Percentiles rank a stretch among this genome's conserved stretches.
Evolutionary conservation across 306 rosid species (phyloP).

Genomic region (Trichosanthes cucumerina): DNA sequence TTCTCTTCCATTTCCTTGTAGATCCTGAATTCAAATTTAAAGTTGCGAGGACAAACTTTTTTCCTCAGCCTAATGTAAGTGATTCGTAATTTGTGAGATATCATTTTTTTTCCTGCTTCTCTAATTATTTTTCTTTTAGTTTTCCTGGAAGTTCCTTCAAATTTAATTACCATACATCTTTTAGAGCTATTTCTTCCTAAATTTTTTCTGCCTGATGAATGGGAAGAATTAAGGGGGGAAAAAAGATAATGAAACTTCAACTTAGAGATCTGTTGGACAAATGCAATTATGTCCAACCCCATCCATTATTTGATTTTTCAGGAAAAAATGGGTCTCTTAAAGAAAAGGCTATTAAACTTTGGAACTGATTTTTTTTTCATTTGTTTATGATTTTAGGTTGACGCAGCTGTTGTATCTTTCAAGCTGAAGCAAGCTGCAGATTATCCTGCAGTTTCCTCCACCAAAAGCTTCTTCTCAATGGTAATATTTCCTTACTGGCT

Average conservation of each 20-base stretch:
- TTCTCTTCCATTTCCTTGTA: conserved; percentile 23
- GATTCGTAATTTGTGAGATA: conserved; percentile 9
- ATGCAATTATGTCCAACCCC: background rate
- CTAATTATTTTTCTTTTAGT: background rate
- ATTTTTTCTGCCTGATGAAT: background rate
- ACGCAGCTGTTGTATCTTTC: conserved; percentile 83
- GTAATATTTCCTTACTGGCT: conserved; percentile 22
- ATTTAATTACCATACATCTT: background rate
- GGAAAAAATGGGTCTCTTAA: background rate
- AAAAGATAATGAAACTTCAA: background rate
- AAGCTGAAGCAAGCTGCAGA: conserved; percentile 56
- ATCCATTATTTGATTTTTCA: background rate
- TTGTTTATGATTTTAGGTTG: conserved; percentile 44
- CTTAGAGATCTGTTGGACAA: background rate
- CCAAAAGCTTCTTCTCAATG: conserved; percentile 84
- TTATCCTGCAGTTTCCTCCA: conserved; percentile 61
- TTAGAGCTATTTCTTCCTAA: background rate
- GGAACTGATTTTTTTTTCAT: conserved; percentile 17
- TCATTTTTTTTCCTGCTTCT: background rate
- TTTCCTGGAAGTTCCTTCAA: background rate
- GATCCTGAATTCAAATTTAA: conserved; percentile 63
- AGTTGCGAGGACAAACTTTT: conserved; percentile 67
- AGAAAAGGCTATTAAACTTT: background rate
- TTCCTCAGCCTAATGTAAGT: conserved; percentile 92
- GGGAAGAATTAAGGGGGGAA: background rate